These are phyloP conservation scores for Coemansia sp. DNA, from an alignment of 192 early-diverging fungal genomes.

Conservation along the genomic window DNA sequence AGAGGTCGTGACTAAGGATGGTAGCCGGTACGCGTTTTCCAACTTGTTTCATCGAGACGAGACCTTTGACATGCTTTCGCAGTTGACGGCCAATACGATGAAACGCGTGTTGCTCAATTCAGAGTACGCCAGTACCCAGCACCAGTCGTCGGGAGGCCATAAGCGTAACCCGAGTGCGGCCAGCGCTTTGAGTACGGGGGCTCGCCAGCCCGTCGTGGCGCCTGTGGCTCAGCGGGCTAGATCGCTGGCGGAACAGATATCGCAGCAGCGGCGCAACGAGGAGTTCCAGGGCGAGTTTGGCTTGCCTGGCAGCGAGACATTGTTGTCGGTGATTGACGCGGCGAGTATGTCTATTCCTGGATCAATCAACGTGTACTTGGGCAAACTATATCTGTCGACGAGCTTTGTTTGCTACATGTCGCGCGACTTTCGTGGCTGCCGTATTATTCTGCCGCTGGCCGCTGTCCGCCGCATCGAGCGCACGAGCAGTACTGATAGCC, in stretches of 20 bases:
- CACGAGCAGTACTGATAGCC: constrained; percentile 62
- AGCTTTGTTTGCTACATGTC: constrained; percentile 86
- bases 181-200: constrained; percentile 10
- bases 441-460: constrained; percentile 82
- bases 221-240: not conserved
- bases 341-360: constrained; percentile 60
- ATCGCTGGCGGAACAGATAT: constrained; percentile 62
- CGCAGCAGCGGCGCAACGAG: constrained; percentile 76
- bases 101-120: constrained; percentile 83
- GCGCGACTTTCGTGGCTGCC: constrained; percentile 66
- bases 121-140: constrained; percentile 42
- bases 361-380: constrained; percentile 53
- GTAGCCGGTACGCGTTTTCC: constrained; percentile 80
- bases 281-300: constrained; percentile 77
- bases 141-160: constrained; percentile 15
- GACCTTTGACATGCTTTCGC: constrained; percentile 92
- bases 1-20: constrained; percentile 79
- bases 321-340: constrained; percentile 59
- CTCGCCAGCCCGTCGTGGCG: constrained; percentile 3
- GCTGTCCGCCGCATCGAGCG: constrained; percentile 92
- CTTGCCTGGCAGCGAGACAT: constrained; percentile 73
- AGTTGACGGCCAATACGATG: constrained; percentile 87
- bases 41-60: constrained; percentile 98
- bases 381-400: constrained; percentile 83
- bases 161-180: constrained; percentile 15